These are phyloP conservation scores for Balakata baccata DNA, from an alignment of 345 rosid genomes.

Conservation along the genomic window DNA sequence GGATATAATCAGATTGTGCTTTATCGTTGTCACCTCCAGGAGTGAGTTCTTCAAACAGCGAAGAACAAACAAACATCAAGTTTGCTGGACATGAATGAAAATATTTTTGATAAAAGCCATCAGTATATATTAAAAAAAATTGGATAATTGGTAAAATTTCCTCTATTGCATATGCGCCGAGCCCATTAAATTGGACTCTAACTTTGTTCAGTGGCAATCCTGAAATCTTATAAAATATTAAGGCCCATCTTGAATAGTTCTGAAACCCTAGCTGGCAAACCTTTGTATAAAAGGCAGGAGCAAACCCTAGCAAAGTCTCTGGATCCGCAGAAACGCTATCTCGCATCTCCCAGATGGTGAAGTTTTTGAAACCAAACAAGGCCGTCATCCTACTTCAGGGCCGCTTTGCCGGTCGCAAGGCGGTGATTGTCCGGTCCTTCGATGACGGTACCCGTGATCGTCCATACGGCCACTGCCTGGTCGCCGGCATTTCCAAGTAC, in stretches of 20 bases:
- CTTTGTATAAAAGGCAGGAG: neutral
- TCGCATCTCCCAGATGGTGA: neutral
- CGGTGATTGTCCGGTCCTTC: conserved; percentile 8
- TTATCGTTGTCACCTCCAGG: too few species aligned
- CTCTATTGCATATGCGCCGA: neutral
- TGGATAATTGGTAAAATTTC: too few species aligned
- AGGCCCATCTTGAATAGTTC: neutral
- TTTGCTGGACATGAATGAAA: too few species aligned
- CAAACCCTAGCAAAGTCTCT: too few species aligned
- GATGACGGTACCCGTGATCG: conserved; percentile 13
- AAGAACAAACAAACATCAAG: too few species aligned
- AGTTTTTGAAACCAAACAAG: conserved; percentile 13
- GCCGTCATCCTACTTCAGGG: conserved; percentile 12
- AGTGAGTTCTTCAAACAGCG: too few species aligned
- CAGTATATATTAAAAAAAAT: too few species aligned
- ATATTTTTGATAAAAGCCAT: too few species aligned
- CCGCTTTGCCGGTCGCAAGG: conserved; percentile 10
- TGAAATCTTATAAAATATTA: neutral
- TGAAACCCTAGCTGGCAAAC: conserved; percentile 7
- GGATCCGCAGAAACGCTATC: neutral
- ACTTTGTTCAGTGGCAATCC: neutral
- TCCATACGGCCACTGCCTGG: conserved; percentile 14
- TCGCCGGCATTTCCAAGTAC: conserved; percentile 7
- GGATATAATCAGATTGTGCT: too few species aligned
- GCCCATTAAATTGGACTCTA: neutral